Percentiles rank a stretch among this genome's conserved stretches.
Evolutionary conservation across 202 grass and related monocot species (phyloP).

Genomic region (Sporobolus alterniflorus): DNA sequence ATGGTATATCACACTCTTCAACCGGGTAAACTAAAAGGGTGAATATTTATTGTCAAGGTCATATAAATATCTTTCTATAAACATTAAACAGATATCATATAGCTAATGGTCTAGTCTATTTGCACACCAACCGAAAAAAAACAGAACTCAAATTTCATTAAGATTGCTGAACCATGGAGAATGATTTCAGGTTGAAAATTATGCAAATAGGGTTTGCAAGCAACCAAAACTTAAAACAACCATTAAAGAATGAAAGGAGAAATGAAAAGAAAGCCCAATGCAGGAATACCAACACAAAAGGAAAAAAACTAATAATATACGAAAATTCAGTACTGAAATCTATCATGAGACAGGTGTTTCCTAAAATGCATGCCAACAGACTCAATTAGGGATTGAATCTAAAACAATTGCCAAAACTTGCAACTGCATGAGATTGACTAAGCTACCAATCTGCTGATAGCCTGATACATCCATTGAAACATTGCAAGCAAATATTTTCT

Average conservation of each 20-base stretch:
- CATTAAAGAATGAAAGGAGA: background rate
- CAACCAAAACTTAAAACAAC: background rate
- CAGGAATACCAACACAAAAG: background rate
- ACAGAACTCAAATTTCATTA: background rate
- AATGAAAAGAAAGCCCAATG: background rate
- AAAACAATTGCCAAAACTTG: background rate
- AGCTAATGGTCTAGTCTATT: slow-evolving; percentile 3
- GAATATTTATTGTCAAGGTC: slow-evolving; percentile 42
- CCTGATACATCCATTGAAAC: slow-evolving; percentile 6
- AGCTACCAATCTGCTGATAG: background rate
- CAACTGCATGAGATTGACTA: background rate
- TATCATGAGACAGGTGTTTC: background rate
- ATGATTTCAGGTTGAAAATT: background rate
- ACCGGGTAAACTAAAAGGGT: slow-evolving; percentile 62
- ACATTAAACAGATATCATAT: slow-evolving; percentile 8
- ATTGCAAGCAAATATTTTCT: slow-evolving; percentile 20
- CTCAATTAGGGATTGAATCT: background rate
- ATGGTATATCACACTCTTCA: slow-evolving; percentile 84
- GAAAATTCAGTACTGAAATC: slow-evolving; percentile 5
- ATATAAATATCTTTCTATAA: background rate
- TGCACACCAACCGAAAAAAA: background rate
- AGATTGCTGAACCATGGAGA: background rate
- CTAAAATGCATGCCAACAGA: slow-evolving; percentile 10
- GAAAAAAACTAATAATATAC: background rate
- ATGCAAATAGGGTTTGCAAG: background rate